Percentiles rank a stretch among this genome's conserved stretches.
phyloP scores from a whole-genome alignment of 371 early-diverging fungal genomes.

The Spraguea lophii region DNA sequence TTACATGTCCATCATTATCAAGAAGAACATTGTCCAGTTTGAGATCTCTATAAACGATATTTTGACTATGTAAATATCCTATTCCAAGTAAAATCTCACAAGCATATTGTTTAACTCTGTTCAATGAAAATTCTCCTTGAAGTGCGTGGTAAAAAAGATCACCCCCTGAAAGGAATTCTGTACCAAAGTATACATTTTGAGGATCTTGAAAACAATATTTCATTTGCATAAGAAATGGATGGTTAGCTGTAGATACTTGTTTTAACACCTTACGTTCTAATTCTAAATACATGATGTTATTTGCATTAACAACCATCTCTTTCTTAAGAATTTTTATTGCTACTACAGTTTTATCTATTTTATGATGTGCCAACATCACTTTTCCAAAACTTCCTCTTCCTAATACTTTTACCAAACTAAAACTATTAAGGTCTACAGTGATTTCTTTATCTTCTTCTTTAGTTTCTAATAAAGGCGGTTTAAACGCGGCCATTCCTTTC shows the following conservation, averaged over 20 bases:
- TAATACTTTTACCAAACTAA: constrained; percentile 65
- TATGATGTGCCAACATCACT: constrained; percentile 75
- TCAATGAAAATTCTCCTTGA: constrained; percentile 74
- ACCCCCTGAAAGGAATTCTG: constrained; percentile 52
- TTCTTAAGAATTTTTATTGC: constrained; percentile 89
- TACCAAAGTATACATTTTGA: constrained; percentile 33
- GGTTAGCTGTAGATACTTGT: constrained; percentile 54
- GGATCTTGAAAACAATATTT: constrained; percentile 37
- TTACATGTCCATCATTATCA: constrained; percentile 62
- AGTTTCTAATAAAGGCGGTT: constrained; percentile 4
- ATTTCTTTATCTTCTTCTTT: background rate
- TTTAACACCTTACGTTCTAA: constrained; percentile 74
- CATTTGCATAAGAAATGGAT: constrained; percentile 31
- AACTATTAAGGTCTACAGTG: constrained; percentile 51
- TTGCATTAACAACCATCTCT: constrained; percentile 64
- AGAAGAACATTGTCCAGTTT: constrained; percentile 77
- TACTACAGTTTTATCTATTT: constrained; percentile 53
- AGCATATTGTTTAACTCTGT: constrained; percentile 86
- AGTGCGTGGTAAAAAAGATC: constrained; percentile 92
- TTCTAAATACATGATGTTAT: constrained; percentile 61
- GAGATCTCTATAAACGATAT: constrained; percentile 90
- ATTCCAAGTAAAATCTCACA: constrained; percentile 80
- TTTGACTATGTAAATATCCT: constrained; percentile 72
- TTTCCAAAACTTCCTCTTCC: constrained; percentile 92
- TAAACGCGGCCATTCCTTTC: constrained; percentile 18